Evolutionary conservation across 192 early-diverging fungal genomes (phyloP).

Genomic region (Rhizophlyctis rosea): DNA sequence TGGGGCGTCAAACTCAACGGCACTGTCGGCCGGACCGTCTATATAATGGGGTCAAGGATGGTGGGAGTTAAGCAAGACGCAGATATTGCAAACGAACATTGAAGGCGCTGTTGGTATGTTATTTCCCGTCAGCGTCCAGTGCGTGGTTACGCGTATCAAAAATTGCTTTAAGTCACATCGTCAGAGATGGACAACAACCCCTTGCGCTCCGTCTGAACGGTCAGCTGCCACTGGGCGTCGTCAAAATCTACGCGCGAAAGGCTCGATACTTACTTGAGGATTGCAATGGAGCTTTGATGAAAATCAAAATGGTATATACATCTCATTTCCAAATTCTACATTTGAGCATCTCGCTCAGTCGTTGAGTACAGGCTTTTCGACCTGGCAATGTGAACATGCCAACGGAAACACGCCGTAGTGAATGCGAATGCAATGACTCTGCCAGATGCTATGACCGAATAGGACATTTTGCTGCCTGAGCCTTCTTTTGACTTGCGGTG

Average conservation of each 20-base stretch:
- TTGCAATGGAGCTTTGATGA: constrained; percentile 90
- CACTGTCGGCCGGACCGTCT: too few species aligned
- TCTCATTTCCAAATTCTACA: too few species aligned
- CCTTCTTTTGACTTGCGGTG: constrained; percentile 47
- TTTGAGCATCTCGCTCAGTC: too few species aligned
- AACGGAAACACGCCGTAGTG: constrained; percentile 65
- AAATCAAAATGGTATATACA: constrained; percentile 88
- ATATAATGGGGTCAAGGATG: too few species aligned
- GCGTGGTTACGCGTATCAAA: too few species aligned
- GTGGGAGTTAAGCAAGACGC: constrained; percentile 90
- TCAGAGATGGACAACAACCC: constrained; percentile 74
- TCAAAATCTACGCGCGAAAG: constrained; percentile 94
- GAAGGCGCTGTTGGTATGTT: constrained; percentile 73
- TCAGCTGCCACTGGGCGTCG: constrained; percentile 92
- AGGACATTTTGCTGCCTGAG: constrained; percentile 86
- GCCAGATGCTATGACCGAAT: constrained; percentile 81
- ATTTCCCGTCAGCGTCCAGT: not conserved
- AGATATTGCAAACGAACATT: constrained; percentile 94
- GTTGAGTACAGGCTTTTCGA: constrained; percentile 72
- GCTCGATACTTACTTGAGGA: constrained; percentile 95
- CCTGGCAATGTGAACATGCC: constrained; percentile 84
- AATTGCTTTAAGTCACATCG: constrained; percentile 86
- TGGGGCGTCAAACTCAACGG: too few species aligned
- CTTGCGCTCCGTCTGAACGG: constrained; percentile 93
- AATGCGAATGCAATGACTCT: constrained; percentile 83